These are phyloP conservation scores for Mortierella sp. DNA, from an alignment of 371 early-diverging fungal genomes.

Conservation along the genomic window DNA sequence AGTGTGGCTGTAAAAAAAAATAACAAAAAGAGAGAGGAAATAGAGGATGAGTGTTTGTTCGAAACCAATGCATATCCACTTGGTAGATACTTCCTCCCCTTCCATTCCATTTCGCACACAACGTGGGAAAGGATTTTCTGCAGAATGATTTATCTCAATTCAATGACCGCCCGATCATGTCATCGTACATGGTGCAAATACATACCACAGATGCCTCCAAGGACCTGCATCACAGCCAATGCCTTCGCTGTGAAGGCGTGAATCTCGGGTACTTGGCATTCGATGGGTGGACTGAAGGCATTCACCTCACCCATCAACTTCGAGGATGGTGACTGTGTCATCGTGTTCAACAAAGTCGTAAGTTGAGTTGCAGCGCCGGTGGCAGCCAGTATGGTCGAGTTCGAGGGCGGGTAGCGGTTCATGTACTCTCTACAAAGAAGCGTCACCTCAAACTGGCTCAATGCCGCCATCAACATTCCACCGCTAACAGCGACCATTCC, in stretches of 20 bases:
- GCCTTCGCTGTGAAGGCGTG: constrained; percentile 50
- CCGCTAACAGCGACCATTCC: constrained; percentile 15
- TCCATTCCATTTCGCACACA: background rate
- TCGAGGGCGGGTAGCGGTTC: constrained; percentile 30
- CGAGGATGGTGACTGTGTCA: background rate
- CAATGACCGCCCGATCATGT: background rate
- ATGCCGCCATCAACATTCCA: constrained; percentile 39
- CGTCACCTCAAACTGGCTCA: constrained; percentile 33
- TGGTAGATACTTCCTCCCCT: background rate
- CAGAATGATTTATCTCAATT: no score
- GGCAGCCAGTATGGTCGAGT: constrained; percentile 14
- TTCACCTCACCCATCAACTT: background rate
- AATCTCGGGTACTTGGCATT: constrained; percentile 35
- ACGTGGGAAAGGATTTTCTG: background rate
- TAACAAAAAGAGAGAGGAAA: background rate
- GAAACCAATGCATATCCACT: background rate
- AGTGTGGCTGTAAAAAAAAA: constrained; percentile 24
- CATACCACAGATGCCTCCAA: constrained; percentile 41
- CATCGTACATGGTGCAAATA: background rate
- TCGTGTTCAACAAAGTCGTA: background rate
- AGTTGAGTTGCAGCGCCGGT: background rate
- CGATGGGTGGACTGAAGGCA: constrained; percentile 4
- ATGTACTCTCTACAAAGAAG: constrained; percentile 44
- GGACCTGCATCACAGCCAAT: constrained; percentile 25
- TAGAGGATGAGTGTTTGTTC: background rate